Evolutionary conservation across 1,284 basidiomycete species (phyloP).

Genomic region (Ceratobasidium sp.): DNA sequence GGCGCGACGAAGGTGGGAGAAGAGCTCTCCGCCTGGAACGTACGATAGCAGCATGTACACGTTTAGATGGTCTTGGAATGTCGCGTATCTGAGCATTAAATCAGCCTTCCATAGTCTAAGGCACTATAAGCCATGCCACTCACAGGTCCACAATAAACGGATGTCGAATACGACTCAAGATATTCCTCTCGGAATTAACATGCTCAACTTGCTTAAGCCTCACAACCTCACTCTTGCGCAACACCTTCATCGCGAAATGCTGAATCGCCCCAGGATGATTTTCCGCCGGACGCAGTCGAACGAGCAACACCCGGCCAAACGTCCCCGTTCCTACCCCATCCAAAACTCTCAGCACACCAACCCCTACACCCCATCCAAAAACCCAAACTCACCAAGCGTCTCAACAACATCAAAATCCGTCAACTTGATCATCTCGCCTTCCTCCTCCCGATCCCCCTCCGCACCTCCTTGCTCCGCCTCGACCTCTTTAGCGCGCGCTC

Average conservation of each 20-base stretch:
- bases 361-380: constrained; percentile 30
- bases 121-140: constrained; percentile 64
- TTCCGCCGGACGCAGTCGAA: constrained; percentile 70
- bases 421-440: constrained; percentile 63
- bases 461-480: constrained; percentile 7
- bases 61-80: constrained; percentile 95
- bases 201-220: constrained; percentile 98
- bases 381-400: constrained; percentile 70
- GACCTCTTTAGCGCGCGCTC: constrained; percentile 33
- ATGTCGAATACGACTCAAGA: constrained; percentile 87
- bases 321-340: constrained; percentile 83
- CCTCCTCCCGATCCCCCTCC: constrained; percentile 43
- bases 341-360: neutral
- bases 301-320: constrained; percentile 92
- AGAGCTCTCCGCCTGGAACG: constrained; percentile 96
- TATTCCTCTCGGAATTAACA: constrained; percentile 96
- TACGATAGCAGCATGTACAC: constrained; percentile 99
- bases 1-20: constrained; percentile 91
- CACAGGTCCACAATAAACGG: constrained; percentile 83
- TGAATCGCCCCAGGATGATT: constrained; percentile 58
- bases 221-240: constrained; percentile 93
- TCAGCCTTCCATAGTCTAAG: constrained; percentile 48
- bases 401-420: constrained; percentile 85
- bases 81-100: constrained; percentile 72
- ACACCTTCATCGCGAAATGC: constrained; percentile 93